These are phyloP conservation scores for Tranzscheliella williamsii DNA, from an alignment of 1,284 basidiomycete genomes.

Conservation along the genomic window DNA sequence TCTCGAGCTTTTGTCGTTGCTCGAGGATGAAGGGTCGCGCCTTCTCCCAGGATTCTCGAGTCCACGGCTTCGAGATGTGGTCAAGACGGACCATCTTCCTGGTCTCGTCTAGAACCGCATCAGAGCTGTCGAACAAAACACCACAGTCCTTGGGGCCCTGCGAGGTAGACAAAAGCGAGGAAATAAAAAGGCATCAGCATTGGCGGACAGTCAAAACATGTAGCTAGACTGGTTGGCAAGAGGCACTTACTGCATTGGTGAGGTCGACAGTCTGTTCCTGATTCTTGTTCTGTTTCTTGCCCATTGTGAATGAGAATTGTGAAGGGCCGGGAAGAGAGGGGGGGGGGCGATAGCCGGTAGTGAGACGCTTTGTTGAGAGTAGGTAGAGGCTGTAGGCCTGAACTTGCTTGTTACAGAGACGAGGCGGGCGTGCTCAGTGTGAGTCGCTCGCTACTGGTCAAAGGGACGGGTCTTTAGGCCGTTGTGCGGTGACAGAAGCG, in stretches of 20 bases:
- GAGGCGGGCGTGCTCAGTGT: conserved; percentile 22
- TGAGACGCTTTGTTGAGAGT: conserved; percentile 22
- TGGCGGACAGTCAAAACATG: neutral
- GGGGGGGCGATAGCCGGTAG: conserved; percentile 2
- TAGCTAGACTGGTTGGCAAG: neutral
- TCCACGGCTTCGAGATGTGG: conserved; percentile 56
- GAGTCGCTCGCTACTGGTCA: conserved; percentile 28
- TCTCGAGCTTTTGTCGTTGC: conserved; percentile 57
- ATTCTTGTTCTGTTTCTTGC: conserved; percentile 48
- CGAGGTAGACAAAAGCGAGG: neutral
- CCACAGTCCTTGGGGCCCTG: conserved; percentile 51
- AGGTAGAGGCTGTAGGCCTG: conserved; percentile 11
- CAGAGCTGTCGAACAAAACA: conserved; percentile 50
- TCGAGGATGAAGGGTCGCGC: conserved; percentile 55
- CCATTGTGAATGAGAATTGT: conserved; percentile 29
- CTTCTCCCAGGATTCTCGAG: conserved; percentile 56
- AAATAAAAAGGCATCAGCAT: neutral
- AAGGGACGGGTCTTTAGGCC: neutral
- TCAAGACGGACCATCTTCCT: conserved; percentile 43
- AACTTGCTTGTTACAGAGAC: conserved; percentile 25
- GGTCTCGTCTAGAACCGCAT: conserved; percentile 43
- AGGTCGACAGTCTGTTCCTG: conserved; percentile 40
- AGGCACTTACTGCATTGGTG: conserved; percentile 29
- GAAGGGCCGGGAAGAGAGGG: conserved; percentile 4
- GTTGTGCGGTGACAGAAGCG: conserved; percentile 11